Percentiles rank a stretch among this genome's conserved stretches.
phyloP scores from a whole-genome alignment of 139 green algal species.

The Micractinium conductrix region DNA sequence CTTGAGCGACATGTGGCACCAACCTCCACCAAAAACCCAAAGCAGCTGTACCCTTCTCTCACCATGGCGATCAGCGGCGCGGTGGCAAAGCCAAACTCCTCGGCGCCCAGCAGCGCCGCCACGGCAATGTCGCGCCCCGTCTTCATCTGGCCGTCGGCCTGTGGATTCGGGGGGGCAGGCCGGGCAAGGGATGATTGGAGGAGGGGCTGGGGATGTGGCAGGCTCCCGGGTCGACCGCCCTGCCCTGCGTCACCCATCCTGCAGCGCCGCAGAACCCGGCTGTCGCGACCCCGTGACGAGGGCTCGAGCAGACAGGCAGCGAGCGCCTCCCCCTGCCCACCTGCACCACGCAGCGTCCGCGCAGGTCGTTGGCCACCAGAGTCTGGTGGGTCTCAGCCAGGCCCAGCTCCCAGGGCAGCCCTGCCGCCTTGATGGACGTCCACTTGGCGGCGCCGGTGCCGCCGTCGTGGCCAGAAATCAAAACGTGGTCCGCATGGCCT shows the following conservation, averaged over 20 bases:
- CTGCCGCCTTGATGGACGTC: conserved; percentile 82
- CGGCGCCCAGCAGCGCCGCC: conserved; percentile 88
- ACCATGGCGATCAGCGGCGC: conserved; percentile 94
- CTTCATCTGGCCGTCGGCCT: conserved; percentile 96
- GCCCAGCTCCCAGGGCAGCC: conserved; percentile 95
- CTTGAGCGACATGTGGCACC: too few species aligned
- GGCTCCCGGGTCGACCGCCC: too few species aligned
- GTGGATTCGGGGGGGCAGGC: conserved; percentile 35
- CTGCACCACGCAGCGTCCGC: conserved; percentile 85
- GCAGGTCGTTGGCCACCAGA: conserved; percentile 95
- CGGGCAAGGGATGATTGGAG: neutral
- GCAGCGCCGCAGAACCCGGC: too few species aligned
- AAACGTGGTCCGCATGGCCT: conserved; percentile 95
- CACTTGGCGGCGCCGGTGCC: conserved; percentile 89
- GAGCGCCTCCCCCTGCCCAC: conserved; percentile 49
- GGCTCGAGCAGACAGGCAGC: too few species aligned
- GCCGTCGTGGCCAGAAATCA: conserved; percentile 95
- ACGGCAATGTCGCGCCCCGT: conserved; percentile 92
- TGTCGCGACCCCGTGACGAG: too few species aligned
- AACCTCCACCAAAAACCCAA: too few species aligned
- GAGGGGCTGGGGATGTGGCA: too few species aligned
- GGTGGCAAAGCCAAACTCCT: conserved; percentile 98
- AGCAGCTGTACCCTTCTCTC: too few species aligned
- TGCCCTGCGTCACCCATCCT: too few species aligned
- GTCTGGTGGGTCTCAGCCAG: conserved; percentile 96